phyloP scores from a whole-genome alignment of 768 basidiomycete species.

The Suillus clintonianus region DNA sequence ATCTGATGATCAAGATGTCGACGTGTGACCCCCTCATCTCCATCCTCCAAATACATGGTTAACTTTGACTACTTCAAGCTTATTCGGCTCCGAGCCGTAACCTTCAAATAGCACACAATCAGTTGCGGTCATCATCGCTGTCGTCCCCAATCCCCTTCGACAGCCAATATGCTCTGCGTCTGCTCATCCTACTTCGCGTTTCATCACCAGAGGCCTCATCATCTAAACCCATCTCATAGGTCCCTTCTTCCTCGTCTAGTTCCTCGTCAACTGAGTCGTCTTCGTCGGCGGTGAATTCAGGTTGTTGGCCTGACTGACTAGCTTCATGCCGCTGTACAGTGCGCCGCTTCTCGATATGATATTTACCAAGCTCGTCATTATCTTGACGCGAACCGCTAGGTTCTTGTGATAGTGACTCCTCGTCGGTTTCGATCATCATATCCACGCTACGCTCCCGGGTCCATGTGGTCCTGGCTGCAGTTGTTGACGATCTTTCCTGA shows the following conservation, averaged over 20 bases:
- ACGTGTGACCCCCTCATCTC: neutral
- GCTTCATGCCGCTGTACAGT: slow-evolving; percentile 49
- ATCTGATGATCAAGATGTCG: neutral
- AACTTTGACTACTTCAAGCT: slow-evolving; percentile 1
- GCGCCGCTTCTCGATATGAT: slow-evolving; percentile 51
- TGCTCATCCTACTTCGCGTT: slow-evolving; percentile 15
- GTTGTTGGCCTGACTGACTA: slow-evolving; percentile 15
- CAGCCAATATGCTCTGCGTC: slow-evolving; percentile 57
- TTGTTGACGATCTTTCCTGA: slow-evolving; percentile 9
- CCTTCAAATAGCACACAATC: neutral
- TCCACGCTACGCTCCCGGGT: slow-evolving; percentile 26
- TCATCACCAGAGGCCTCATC: slow-evolving; percentile 27
- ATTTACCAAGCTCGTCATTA: slow-evolving; percentile 60
- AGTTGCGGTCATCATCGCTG: slow-evolving; percentile 17
- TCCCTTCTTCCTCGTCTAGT: slow-evolving; percentile 3
- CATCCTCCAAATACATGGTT: neutral
- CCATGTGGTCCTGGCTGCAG: neutral
- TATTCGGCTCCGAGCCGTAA: neutral
- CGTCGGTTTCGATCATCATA: slow-evolving; percentile 27
- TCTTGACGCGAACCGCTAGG: slow-evolving; percentile 20
- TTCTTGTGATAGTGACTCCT: slow-evolving; percentile 10
- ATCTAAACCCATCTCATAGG: slow-evolving; percentile 6
- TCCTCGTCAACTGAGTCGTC: neutral
- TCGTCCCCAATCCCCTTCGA: slow-evolving; percentile 48
- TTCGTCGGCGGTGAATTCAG: slow-evolving; percentile 28